phyloP scores from a whole-genome alignment of 192 early-diverging fungal species.

The Spizellomyces sp. region DNA sequence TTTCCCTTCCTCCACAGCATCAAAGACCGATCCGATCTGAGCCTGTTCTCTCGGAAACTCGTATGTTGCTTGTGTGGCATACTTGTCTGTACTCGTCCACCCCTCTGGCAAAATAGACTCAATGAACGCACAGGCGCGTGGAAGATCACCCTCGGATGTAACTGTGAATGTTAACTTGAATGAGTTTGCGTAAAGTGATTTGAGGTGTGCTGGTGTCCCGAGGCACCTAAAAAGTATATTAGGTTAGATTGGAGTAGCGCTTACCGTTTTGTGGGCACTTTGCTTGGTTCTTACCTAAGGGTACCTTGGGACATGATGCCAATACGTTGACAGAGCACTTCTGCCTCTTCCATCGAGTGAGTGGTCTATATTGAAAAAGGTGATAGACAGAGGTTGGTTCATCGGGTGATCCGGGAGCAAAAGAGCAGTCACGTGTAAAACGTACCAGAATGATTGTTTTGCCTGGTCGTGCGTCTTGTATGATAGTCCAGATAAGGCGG shows the following conservation, averaged over 20 bases:
- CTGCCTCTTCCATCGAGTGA: slow-evolving; percentile 81
- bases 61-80: slow-evolving; percentile 60
- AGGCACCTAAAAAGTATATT: slow-evolving; percentile 66
- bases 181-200: slow-evolving; percentile 52
- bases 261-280: too few species aligned
- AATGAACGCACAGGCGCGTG: slow-evolving; percentile 46
- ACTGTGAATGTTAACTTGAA: slow-evolving; percentile 11
- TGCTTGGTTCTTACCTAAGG: too few species aligned
- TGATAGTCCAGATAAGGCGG: slow-evolving; percentile 73
- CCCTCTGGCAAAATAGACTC: slow-evolving; percentile 53
- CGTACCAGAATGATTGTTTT: slow-evolving; percentile 63
- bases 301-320: slow-evolving; percentile 79
- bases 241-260: too few species aligned
- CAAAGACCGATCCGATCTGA: slow-evolving; percentile 59
- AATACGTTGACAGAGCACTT: slow-evolving; percentile 70
- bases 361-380: slow-evolving; percentile 60
- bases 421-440: not conserved
- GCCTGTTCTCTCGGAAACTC: slow-evolving; percentile 58
- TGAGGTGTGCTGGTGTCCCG: slow-evolving; percentile 60
- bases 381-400: too few species aligned
- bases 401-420: not conserved
- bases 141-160: not conserved
- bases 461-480: slow-evolving; percentile 55
- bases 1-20: slow-evolving; percentile 60
- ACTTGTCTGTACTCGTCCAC: slow-evolving; percentile 37